Evolutionary conservation across 495 filamentous ascomycete genomes (phyloP).

Genomic region (Neurospora tetrasperma): DNA sequence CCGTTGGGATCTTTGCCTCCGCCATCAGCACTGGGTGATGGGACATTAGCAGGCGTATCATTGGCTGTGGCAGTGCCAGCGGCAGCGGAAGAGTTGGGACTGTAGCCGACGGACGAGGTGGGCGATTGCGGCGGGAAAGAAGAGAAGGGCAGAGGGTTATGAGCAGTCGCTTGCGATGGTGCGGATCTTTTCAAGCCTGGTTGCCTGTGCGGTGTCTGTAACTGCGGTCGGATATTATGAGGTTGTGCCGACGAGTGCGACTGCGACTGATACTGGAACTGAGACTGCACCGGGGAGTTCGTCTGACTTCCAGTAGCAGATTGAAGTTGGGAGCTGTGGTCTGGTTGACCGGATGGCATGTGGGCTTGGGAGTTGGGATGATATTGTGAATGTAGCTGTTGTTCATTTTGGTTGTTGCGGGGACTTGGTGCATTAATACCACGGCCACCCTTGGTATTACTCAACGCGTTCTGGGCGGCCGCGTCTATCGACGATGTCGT

Average conservation of each 20-base stretch:
- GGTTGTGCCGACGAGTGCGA: neutral
- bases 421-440: neutral
- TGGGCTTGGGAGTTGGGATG: neutral
- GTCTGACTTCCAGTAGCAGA: neutral
- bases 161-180: neutral
- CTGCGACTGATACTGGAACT: neutral
- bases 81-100: neutral
- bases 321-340: neutral
- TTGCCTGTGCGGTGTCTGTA: neutral
- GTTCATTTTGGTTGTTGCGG: neutral
- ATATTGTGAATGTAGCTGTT: neutral
- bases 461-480: neutral
- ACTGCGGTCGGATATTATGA: neutral
- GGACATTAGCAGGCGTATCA: neutral
- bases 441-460: neutral
- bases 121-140: neutral
- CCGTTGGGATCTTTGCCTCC: constrained; percentile 28
- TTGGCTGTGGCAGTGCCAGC: neutral
- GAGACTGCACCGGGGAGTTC: neutral
- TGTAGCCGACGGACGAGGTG: neutral
- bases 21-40: constrained; percentile 7
- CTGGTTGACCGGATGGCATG: neutral
- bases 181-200: neutral
- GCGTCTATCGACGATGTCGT: neutral
- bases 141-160: neutral